Base-by-base conservation (phyloP, 2,329 filamentous ascomycete genomes). In the Botrytis sinoallii region DNA sequence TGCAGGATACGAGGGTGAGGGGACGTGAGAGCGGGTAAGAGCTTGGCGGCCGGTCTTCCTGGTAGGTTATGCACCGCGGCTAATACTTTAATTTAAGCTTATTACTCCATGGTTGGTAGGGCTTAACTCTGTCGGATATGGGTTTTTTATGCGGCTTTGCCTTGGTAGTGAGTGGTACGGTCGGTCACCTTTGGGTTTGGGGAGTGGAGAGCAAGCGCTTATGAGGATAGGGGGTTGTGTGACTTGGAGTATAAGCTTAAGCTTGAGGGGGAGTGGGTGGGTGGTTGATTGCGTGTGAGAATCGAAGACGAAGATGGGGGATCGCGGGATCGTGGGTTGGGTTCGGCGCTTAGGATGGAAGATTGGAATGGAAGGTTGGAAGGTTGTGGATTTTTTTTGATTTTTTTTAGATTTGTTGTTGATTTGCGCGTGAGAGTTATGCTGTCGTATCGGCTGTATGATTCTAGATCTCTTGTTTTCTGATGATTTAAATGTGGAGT, bases 41-140 rank as follows among this genome's bases (percentile, higher is more conserved):
- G 16, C 52, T 57, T 57, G n/a, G n/a, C 52, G 52, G 18, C n/a
- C n/a, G 14, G 25, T n/a, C 5, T 9, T 22, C 12, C 32, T 32
- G 32, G 32, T 32, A 32, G 32, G 32, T 1, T 20, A 44, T 44
- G 18, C 44, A 52, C 52, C 16, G n/a, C 16, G 52, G n/a, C 14
- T 9, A 18, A 4, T 18, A 57, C 52, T 57, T 57, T 18, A 29
- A 57, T 57, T 57, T 57, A 57, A 29, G 52, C 52, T 29, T 57
- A 57, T 18, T 29, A 29, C 52, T 57, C n/a, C n/a, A 32, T 7
- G 12, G 2, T 32, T n/a, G 8, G 0, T 7, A 18, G 3, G 5
- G 14, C n/a, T 6, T 55, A 7, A 7, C 12, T 55, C 25, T 16
- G 0, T 16, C 12, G 25, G 12, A 3, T 1, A 1, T 55, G 2